phyloP scores from a whole-genome alignment of 1,284 basidiomycete genomes.

The Tranzscheliella williamsii region DNA sequence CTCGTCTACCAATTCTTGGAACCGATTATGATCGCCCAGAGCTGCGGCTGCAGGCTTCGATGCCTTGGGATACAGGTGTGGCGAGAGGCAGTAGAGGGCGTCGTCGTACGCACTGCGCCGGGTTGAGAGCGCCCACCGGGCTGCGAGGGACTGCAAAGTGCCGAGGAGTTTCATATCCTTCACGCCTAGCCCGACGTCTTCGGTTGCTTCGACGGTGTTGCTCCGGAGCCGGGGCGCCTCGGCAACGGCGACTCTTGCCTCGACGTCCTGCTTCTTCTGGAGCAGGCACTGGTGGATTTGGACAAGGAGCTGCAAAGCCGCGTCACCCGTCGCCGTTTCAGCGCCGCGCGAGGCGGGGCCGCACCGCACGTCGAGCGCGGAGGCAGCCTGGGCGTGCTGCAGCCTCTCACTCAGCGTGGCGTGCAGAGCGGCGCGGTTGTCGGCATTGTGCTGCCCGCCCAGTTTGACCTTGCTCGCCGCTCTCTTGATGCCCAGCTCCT shows the following conservation, averaged over 20 bases:
- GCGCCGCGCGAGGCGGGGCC: constrained; percentile 2
- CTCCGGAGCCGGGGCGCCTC: neutral
- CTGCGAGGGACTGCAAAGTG: constrained; percentile 24
- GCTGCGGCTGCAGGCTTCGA: neutral
- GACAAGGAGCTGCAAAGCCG: constrained; percentile 16
- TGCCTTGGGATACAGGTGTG: constrained; percentile 2
- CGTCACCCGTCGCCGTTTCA: constrained; percentile 20
- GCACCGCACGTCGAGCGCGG: constrained; percentile 7
- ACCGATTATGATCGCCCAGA: constrained; percentile 20
- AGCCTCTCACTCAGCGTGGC: constrained; percentile 12
- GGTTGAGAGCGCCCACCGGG: constrained; percentile 20
- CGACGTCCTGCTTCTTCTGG: constrained; percentile 16
- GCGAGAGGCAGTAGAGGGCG: constrained; percentile 6
- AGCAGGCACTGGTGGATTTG: constrained; percentile 11
- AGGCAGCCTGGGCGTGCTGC: constrained; percentile 4
- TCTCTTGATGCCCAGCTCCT: constrained; percentile 27
- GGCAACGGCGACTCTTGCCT: constrained; percentile 8
- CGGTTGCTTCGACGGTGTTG: constrained; percentile 4
- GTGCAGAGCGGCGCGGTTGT: constrained; percentile 10
- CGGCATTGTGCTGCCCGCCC: constrained; percentile 7
- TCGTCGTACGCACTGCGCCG: constrained; percentile 25
- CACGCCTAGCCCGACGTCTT: constrained; percentile 32
- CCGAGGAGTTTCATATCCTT: constrained; percentile 34
- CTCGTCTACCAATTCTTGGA: constrained; percentile 31
- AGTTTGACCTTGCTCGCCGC: constrained; percentile 11